These are phyloP conservation scores for Dissophora ornata DNA, from an alignment of 192 early-diverging fungal species.

Conservation along the genomic window DNA sequence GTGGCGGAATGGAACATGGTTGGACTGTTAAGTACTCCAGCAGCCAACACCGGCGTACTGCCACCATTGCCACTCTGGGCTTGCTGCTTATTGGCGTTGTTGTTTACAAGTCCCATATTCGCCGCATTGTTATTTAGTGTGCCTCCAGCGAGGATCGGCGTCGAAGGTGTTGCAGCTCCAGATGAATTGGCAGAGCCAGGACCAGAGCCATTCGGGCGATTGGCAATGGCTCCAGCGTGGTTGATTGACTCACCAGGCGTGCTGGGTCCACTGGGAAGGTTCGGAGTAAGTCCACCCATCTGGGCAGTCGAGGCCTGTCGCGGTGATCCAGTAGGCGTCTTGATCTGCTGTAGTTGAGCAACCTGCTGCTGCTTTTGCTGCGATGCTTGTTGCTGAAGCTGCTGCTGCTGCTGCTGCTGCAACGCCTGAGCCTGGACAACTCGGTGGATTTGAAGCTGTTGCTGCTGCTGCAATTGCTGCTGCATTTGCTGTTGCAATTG, in stretches of 20 bases:
- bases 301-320: conserved; percentile 52
- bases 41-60: conserved; percentile 38
- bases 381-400: conserved; percentile 37
- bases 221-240: conserved; percentile 13
- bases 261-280: conserved; percentile 48
- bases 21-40: conserved; percentile 38
- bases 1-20: conserved; percentile 43
- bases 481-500: conserved; percentile 45
- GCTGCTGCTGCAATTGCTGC: conserved; percentile 28
- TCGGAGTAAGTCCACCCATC: conserved; percentile 48
- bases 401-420: conserved; percentile 39
- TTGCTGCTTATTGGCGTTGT: conserved; percentile 14
- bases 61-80: conserved; percentile 24
- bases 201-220: conserved; percentile 16
- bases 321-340: conserved; percentile 51
- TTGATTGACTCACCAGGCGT: conserved; percentile 44
- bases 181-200: conserved; percentile 48
- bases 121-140: conserved; percentile 12
- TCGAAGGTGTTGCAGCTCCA: conserved; percentile 49
- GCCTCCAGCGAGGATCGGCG: conserved; percentile 31
- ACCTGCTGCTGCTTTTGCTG: conserved; percentile 49
- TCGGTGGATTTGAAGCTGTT: conserved; percentile 16
- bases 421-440: conserved; percentile 23
- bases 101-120: neutral
- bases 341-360: conserved; percentile 47